Evolutionary conservation across 1,284 basidiomycete genomes (phyloP).

Genomic region (Mixia osmundae): DNA sequence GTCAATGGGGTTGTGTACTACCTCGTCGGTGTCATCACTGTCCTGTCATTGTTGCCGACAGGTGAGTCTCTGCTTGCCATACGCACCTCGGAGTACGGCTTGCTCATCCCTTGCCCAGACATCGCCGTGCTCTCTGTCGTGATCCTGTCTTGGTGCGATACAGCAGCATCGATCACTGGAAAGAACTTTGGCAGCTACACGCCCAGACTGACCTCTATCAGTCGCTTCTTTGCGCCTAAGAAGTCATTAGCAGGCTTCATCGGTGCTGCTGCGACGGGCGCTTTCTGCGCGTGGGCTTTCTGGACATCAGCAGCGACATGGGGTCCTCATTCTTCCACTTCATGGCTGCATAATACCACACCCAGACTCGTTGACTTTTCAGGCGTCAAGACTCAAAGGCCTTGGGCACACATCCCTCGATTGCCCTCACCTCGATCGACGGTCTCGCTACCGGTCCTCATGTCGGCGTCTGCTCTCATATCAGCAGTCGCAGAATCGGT

Average conservation of each 20-base stretch:
- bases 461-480: constrained; percentile 18
- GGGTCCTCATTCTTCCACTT: constrained; percentile 19
- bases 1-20: constrained; percentile 75
- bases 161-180: constrained; percentile 77
- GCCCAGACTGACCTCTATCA: constrained; percentile 36
- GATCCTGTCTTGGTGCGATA: constrained; percentile 91
- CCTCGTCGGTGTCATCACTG: constrained; percentile 66
- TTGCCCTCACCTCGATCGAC: constrained; percentile 21
- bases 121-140: constrained; percentile 68
- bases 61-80: constrained; percentile 14
- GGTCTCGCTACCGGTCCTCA: constrained; percentile 7
- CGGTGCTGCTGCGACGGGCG: constrained; percentile 57
- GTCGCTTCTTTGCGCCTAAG: constrained; percentile 41
- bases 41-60: constrained; percentile 51
- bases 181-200: constrained; percentile 59
- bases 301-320: constrained; percentile 27
- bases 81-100: background rate
- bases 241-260: constrained; percentile 77
- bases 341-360: constrained; percentile 3
- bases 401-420: constrained; percentile 9
- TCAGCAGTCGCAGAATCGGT: constrained; percentile 24
- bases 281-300: constrained; percentile 46
- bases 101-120: constrained; percentile 26
- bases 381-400: constrained; percentile 2
- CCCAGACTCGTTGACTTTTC: background rate